phyloP scores from a whole-genome alignment of 495 filamentous ascomycete genomes.

The Aspergillus asperescens region DNA sequence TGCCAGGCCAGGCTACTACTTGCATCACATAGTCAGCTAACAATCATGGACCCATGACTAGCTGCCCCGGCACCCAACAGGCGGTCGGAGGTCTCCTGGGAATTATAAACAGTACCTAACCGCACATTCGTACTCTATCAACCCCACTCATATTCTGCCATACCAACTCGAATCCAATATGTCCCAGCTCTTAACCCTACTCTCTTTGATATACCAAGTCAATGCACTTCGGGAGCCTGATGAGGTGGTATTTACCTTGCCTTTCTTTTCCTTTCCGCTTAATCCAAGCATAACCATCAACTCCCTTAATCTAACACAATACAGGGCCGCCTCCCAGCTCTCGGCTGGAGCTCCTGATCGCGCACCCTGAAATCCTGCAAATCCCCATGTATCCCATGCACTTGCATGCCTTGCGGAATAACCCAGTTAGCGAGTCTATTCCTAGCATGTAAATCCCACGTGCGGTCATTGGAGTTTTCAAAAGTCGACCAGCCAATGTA shows the following conservation, averaged over 20 bases:
- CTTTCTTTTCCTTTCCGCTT: background rate
- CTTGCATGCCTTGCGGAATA: background rate
- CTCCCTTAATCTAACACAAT: background rate
- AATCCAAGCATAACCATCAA: background rate
- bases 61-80: no score
- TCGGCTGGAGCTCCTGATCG: constrained; percentile 61
- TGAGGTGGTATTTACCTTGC: background rate
- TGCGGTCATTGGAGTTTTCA: background rate
- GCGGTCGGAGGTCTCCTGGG: no score
- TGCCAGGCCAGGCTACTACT: no score
- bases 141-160: background rate
- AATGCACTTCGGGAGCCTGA: background rate
- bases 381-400: background rate
- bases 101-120: no score
- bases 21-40: no score
- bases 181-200: background rate
- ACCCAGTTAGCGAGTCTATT: background rate
- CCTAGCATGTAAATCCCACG: no score
- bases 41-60: no score
- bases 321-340: constrained; percentile 33
- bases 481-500: background rate
- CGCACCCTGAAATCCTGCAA: constrained; percentile 50
- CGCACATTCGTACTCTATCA: background rate
- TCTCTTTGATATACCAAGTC: background rate
- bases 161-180: background rate